Base-by-base conservation (phyloP, 1,284 basidiomycete species). In the Farysia itapuensis region DNA sequence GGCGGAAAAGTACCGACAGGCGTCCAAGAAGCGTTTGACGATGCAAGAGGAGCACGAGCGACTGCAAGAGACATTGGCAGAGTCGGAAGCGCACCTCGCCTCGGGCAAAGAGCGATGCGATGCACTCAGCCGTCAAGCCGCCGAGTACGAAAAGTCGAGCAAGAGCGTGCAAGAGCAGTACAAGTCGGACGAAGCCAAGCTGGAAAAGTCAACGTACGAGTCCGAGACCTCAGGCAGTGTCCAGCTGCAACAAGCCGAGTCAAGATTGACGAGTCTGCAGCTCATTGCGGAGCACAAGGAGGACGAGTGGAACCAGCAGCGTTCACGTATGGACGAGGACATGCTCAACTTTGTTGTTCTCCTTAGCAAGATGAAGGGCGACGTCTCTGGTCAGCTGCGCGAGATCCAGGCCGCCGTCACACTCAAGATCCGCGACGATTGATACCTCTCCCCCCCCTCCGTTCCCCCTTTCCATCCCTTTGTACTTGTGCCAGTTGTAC, bases 31-130 rank as follows among this genome's bases (percentile, higher is more conserved):
- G 48, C 60, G 64, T 32, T 37, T 60, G 18, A 53, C 53, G 9
- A 59, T 56, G 46, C 64, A 67, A 40, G 67, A 67, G 28, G 49
- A 64, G 38, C 46, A 60, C 31, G 67, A 67, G 36, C 49, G 52
- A 49, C 46, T 60, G 39, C 57, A 60, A 19, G 57, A 60, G 26
- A 30, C 43, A 15, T 44, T 60, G n/a, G 40, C 57, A 2, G 57
- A 49, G 22, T 43, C 53, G 35, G 57, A 53, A 33, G 24, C 57
- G 14, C 57, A 60, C 23, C 50, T 60, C 3, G 43, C 34, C 4
- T 53, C 50, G 9, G 57, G 48, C 20, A 52, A 38, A 35, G 64
- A 51, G 44, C 41, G 43, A 12, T 59, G 47, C 41, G 57, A 51
- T 28, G 52, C 50, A 9, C 38, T 43, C 15, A 39, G 45, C 3